Evolutionary conservation across 306 rosid species (phyloP), one percentile per base, ranked within the genome.

Genomic region (Vachellia pachyceras): DNA sequence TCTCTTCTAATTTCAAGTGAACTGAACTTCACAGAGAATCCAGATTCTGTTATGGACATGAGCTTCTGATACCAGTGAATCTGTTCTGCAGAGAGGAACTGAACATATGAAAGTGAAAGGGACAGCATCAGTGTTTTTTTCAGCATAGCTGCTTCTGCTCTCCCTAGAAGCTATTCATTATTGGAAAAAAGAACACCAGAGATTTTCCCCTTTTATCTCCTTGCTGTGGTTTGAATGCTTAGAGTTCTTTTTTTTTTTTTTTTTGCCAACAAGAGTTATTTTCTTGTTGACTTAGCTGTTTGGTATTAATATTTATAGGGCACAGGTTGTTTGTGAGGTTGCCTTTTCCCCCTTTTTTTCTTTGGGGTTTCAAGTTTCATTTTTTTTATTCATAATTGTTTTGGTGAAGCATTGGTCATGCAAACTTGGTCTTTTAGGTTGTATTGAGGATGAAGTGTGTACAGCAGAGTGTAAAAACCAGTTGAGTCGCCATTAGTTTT

Each of bases 91-190:
- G 88, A 80, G 85, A 82, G 82, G 83, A 60, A 88, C 82, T 75
- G 82, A 81, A 63, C 72, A 74, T 69, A 79, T 69, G 76, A 80
- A 88, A 87, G 85, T 86, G 73, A 67, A 90, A 86, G 96, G 92
- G 97, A 90, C 92, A 89, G 94, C 90, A 87, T 83, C 93, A 89
- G 94, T 91, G 94, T 76, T 87, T 89, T 90, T 42, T 88, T 79
- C 61, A 79, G 81, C 80, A 73, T 87, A 87, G 91, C 97, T 93
- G 97, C 90, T 88, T 91, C 92, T 91, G 92, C 88, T 88, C 86
- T 87, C 88, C 96, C 92, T 75, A 81, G 92, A 87, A 84, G 86
- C 90, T 88, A 82, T 88, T 83, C 76, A 65, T 85, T 83, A 67
- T 85, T 20, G 33, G 85, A 67, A 84, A 82, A 89, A 80, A 71